A percentile compares a stretch with the other conserved stretches of the same genome.
Evolutionary conservation across 2,329 filamentous ascomycete genomes (phyloP).

Genomic region (Claviceps citrina): DNA sequence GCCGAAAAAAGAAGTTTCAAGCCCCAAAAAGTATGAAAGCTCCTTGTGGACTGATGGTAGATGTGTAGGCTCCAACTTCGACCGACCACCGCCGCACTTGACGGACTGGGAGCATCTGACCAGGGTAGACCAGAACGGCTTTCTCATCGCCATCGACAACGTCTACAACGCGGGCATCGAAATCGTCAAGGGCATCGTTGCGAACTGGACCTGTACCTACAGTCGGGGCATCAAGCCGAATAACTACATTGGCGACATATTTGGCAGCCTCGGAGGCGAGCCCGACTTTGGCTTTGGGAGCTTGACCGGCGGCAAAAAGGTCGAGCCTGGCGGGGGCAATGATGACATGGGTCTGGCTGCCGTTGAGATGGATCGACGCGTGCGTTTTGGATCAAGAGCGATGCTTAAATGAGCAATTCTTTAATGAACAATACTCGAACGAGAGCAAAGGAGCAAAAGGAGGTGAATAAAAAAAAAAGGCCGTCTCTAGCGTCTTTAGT

Average conservation of each 20-base stretch:
- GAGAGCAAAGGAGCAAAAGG: too few species aligned
- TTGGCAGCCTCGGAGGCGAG: slow-evolving; percentile 48
- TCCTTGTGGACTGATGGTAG: background rate
- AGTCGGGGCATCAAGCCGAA: slow-evolving; percentile 36
- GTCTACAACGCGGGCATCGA: slow-evolving; percentile 50
- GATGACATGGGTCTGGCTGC: slow-evolving; percentile 10
- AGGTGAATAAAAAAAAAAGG: background rate
- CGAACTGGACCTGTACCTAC: slow-evolving; percentile 45
- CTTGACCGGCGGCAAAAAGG: slow-evolving; percentile 21
- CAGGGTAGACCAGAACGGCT: slow-evolving; percentile 45
- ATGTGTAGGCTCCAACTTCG: slow-evolving; percentile 46
- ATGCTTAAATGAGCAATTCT: slow-evolving; percentile 11
- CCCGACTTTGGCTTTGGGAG: slow-evolving; percentile 50
- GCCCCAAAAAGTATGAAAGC: background rate
- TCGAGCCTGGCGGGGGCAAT: slow-evolving; percentile 11
- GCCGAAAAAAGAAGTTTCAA: slow-evolving; percentile 2
- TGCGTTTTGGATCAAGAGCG: slow-evolving; percentile 11
- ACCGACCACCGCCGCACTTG: slow-evolving; percentile 46
- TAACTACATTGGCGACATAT: slow-evolving; percentile 59
- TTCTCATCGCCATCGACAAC: slow-evolving; percentile 47
- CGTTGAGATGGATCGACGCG: slow-evolving; percentile 16
- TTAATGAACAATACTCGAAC: too few species aligned
- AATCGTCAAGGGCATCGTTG: slow-evolving; percentile 48
- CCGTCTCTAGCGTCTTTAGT: too few species aligned
- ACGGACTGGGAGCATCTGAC: slow-evolving; percentile 44